Evolutionary conservation across 257 asterid species (phyloP), one percentile per base, ranked within the genome.

Genomic region (Dorcoceras hygrometricum): DNA sequence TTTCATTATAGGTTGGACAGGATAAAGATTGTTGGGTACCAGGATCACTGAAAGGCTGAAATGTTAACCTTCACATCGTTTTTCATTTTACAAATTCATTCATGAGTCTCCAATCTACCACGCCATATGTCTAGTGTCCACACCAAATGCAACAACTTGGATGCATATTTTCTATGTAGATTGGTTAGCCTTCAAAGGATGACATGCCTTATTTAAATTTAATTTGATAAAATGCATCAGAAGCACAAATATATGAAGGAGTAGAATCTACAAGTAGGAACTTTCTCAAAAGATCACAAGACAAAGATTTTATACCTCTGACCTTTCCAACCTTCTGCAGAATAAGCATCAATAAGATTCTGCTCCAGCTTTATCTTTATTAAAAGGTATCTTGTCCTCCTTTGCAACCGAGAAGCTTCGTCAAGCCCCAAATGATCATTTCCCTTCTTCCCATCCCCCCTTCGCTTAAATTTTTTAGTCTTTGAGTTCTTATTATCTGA

Each of bases 241-340:
- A 57, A 31, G 43, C 32, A 55, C 54, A 58, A 58, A 57, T 23
- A 61, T 14, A 43, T 0, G 54, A 31, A 60, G 62, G 43, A 69
- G 66, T 57, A 57, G 61, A 27, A 61, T 70, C 36, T 18, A 57
- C 57, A 65, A 70, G 60, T 59, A 65, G 67, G 57, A 62, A 59
- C 23, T 63, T 63, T 26, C 51, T 23, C 23, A 48, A 65, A 59
- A 60, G 60, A 63, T 63, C 62, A 62, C 2, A 34, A 80, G 63
- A 23, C 56, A 46, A 66, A 62, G 69, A 76, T 27, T 65, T 59
- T 72, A 76, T 85, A 93, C 99, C 99, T 93, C 81, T 93, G 97
- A 69, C 99, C 99, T 78, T 90, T 88, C 99, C 99, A 93, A 65
- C 99, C 99, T 79, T 93, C 97, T 28, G 90, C 69, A 69, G 96